These are phyloP conservation scores for Schizosaccharomyces lindneri DNA, from an alignment of 805 yeast species.

Conservation along the genomic window DNA sequence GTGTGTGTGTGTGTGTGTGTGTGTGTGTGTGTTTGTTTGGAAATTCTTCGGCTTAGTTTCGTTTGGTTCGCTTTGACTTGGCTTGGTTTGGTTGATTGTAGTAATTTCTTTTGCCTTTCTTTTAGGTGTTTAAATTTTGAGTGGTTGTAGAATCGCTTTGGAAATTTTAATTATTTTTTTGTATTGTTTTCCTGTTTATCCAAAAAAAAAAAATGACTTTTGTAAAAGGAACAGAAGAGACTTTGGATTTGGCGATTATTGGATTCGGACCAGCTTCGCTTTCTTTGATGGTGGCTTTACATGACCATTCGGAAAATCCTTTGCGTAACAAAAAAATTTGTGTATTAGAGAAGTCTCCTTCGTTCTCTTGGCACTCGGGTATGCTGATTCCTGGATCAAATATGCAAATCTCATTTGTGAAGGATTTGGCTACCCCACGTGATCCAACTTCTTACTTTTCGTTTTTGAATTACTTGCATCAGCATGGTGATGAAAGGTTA, in stretches of 20 bases:
- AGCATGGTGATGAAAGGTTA: constrained; percentile 6
- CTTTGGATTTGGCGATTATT: constrained; percentile 3
- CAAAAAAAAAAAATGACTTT: no score
- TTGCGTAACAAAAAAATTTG: background rate
- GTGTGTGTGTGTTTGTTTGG: no score
- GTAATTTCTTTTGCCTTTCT: no score
- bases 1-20: no score
- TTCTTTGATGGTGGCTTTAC: constrained; percentile 9
- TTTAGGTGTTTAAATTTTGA: no score
- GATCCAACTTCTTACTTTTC: constrained; percentile 11
- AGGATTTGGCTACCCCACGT: constrained; percentile 11
- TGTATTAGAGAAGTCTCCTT: constrained; percentile 7
- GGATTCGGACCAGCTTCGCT: constrained; percentile 12
- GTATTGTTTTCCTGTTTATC: no score
- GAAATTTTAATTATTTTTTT: no score
- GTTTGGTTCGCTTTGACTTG: no score
- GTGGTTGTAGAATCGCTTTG: no score
- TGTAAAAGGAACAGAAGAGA: background rate
- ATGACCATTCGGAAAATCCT: background rate
- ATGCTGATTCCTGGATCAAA: constrained; percentile 11
- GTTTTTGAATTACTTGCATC: constrained; percentile 8
- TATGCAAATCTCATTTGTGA: constrained; percentile 11
- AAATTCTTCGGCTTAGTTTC: no score
- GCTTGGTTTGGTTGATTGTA: no score
- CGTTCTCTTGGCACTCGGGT: constrained; percentile 10